A percentile compares a stretch with the other conserved stretches of the same genome.
phyloP scores from a whole-genome alignment of 257 asterid genomes.

The Scutellaria baicalensis region DNA sequence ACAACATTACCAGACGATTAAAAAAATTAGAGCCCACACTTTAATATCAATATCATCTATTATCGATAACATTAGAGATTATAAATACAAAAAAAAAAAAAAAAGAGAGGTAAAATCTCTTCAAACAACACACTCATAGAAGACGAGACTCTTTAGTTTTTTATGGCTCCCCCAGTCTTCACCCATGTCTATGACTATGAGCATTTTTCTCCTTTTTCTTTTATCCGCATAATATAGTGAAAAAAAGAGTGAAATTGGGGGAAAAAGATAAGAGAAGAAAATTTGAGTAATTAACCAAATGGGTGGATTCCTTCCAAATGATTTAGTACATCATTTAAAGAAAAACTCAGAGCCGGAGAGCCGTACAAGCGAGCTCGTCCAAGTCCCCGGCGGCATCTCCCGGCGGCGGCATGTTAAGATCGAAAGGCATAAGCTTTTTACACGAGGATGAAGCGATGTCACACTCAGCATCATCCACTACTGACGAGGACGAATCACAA shows the following conservation, averaged over 20 bases:
- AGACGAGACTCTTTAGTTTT: constrained; percentile 14
- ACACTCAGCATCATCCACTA: constrained; percentile 45
- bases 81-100: constrained; percentile 27
- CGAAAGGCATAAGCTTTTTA: constrained; percentile 38
- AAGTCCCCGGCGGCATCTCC: constrained; percentile 11
- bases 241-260: not conserved
- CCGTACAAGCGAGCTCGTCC: constrained; percentile 33
- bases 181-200: constrained; percentile 19
- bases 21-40: not conserved
- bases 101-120: constrained; percentile 27
- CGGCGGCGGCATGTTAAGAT: constrained; percentile 42
- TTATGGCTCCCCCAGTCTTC: constrained; percentile 9
- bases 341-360: constrained; percentile 34
- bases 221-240: constrained; percentile 4
- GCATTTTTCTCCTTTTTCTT: constrained; percentile 14
- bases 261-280: not conserved
- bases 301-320: constrained; percentile 16
- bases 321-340: not conserved
- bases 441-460: constrained; percentile 37
- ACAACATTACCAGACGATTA: constrained; percentile 1
- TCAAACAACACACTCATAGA: constrained; percentile 27
- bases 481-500: constrained; percentile 65
- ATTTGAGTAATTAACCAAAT: constrained; percentile 20
- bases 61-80: constrained; percentile 31
- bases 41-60: constrained; percentile 19